Evolutionary conservation across 805 yeast genomes (phyloP).

Genomic region (Barnettozyma populi): DNA sequence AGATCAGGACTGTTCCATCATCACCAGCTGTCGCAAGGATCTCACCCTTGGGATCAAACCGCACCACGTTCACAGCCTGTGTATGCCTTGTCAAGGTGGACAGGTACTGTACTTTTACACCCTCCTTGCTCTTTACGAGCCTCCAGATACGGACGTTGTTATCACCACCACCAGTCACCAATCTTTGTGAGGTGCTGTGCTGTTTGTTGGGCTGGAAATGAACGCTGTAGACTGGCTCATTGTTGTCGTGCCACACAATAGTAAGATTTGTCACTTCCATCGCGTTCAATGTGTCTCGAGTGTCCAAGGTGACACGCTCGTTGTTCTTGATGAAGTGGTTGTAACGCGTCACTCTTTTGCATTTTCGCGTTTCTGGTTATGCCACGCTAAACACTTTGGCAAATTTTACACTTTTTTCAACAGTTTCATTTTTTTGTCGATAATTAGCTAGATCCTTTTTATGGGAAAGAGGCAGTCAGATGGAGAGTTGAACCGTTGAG

Average conservation of each 20-base stretch:
- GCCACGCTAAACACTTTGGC: too few relatives aligned
- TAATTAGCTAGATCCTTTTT: not conserved
- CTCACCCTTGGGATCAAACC: slow-evolving; percentile 70
- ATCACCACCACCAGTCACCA: slow-evolving; percentile 95
- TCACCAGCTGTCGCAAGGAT: slow-evolving; percentile 88
- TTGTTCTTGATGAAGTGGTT: not conserved
- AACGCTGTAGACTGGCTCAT: slow-evolving; percentile 66
- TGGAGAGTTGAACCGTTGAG: not conserved
- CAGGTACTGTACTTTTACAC: slow-evolving; percentile 56
- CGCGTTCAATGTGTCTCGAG: not conserved
- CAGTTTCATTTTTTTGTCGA: not conserved
- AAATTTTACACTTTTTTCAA: not conserved
- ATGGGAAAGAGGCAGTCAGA: not conserved
- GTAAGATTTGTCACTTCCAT: slow-evolving; percentile 44
- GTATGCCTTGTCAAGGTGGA: slow-evolving; percentile 83
- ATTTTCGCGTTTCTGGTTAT: not conserved
- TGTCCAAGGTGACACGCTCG: not conserved
- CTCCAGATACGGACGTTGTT: slow-evolving; percentile 66
- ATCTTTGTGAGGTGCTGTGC: slow-evolving; percentile 33
- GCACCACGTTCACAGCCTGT: slow-evolving; percentile 88
- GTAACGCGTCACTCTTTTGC: not conserved
- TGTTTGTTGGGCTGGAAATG: slow-evolving; percentile 48
- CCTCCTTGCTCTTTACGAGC: slow-evolving; percentile 14
- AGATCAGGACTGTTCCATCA: slow-evolving; percentile 82
- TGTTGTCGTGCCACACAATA: slow-evolving; percentile 71